These are phyloP conservation scores for Naganishia sp. DNA, from an alignment of 1,284 basidiomycete genomes.

Conservation along the genomic window DNA sequence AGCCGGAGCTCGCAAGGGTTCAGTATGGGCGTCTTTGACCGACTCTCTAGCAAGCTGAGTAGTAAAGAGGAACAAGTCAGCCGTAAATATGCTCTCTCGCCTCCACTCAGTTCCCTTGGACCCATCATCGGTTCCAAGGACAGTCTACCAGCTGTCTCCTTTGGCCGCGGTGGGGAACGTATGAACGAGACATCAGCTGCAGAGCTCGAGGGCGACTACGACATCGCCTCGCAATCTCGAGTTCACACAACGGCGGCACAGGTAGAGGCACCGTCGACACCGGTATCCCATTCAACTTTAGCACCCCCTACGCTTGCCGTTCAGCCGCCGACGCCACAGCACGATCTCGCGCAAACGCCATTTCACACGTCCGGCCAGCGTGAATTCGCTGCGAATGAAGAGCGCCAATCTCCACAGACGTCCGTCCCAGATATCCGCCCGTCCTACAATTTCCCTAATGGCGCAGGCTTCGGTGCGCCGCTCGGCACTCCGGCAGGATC, in stretches of 20 bases:
- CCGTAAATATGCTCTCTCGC: constrained; percentile 22
- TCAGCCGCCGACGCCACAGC: constrained; percentile 32
- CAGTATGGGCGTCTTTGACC: neutral
- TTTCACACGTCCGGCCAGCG: neutral
- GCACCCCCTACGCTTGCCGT: constrained; percentile 27
- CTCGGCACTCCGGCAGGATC: neutral
- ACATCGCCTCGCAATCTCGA: neutral
- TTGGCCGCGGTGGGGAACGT: neutral
- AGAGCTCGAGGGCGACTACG: neutral
- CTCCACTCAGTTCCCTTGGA: constrained; percentile 7
- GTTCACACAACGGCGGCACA: neutral
- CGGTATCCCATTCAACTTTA: neutral
- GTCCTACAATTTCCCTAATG: neutral
- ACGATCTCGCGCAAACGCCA: constrained; percentile 11
- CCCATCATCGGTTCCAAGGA: neutral
- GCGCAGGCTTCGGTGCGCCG: neutral
- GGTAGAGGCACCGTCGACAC: constrained; percentile 6
- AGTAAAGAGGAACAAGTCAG: constrained; percentile 3
- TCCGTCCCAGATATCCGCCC: neutral
- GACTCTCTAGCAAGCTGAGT: neutral
- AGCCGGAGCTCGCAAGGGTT: constrained; percentile 9
- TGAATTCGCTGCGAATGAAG: neutral
- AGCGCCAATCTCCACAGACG: neutral
- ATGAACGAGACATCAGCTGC: neutral
- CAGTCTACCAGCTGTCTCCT: neutral